Percentiles rank a stretch among this genome's conserved stretches.
phyloP scores from a whole-genome alignment of 108 stramenopile genomes.

The Nitzschia sp. region DNA sequence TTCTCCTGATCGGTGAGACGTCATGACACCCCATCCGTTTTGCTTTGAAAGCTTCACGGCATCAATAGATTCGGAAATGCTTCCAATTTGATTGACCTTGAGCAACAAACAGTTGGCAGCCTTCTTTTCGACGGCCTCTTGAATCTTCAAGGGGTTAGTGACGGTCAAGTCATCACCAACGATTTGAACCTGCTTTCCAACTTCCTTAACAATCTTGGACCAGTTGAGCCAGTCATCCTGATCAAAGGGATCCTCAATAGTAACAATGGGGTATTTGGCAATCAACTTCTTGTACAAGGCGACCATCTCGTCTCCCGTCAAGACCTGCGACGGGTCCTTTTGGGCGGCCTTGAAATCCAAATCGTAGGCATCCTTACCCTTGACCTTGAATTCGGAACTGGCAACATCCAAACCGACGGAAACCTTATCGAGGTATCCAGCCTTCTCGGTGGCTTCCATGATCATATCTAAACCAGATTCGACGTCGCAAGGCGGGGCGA shows the following conservation, averaged over 20 bases:
- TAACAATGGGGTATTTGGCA: conserved; percentile 96
- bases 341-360: conserved; percentile 96
- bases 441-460: conserved; percentile 95
- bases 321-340: conserved; percentile 80
- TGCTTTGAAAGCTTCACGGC: conserved; percentile 98
- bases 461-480: conserved; percentile 95
- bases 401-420: conserved; percentile 98
- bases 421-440: conserved; percentile 96
- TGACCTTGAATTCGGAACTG: conserved; percentile 96
- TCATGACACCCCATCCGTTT: conserved; percentile 99
- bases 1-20: conserved; percentile 97
- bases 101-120: conserved; percentile 97
- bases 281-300: conserved; percentile 93
- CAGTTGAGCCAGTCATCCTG: conserved; percentile 99
- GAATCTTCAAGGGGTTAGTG: conserved; percentile 96
- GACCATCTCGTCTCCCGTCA: conserved; percentile 93
- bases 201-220: conserved; percentile 87
- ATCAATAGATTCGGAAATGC: conserved; percentile 98
- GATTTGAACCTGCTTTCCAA: conserved; percentile 92
- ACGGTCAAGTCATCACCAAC: conserved; percentile 99
- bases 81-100: conserved; percentile 99
- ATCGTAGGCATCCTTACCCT: conserved; percentile 94
- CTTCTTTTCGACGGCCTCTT: conserved; percentile 90
- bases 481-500: conserved; percentile 96
- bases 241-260: conserved; percentile 99